Evolutionary conservation across 2,329 filamentous ascomycete species (phyloP).

Genomic region (Trichophyton benhamiae): DNA sequence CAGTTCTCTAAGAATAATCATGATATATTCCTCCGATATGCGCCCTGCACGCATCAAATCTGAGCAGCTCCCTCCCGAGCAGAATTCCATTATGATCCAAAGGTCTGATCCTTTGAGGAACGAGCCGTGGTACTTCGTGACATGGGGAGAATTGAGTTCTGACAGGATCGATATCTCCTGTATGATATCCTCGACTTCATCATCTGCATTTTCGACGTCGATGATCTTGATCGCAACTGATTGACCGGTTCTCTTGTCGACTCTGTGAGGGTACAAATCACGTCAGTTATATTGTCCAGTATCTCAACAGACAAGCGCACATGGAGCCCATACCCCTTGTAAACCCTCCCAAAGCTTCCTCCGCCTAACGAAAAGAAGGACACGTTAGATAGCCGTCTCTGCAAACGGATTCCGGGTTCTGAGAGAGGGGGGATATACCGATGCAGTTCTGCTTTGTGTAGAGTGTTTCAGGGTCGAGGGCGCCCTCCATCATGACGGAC

Average conservation of each 20-base stretch:
- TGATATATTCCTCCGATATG: constrained; percentile 91
- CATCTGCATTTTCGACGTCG: constrained; percentile 96
- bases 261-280: constrained; percentile 37
- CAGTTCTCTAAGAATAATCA: constrained; percentile 84
- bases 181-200: constrained; percentile 98
- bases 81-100: constrained; percentile 99
- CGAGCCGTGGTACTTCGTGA: constrained; percentile 95
- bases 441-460: constrained; percentile 92
- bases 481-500: constrained; percentile 31
- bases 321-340: constrained; percentile 63
- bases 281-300: not conserved
- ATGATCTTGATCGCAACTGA: constrained; percentile 97
- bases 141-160: constrained; percentile 87
- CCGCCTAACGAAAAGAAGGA: constrained; percentile 48
- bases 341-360: constrained; percentile 96
- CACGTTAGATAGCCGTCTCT: not conserved
- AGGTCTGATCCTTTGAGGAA: constrained; percentile 91
- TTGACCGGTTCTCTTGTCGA: constrained; percentile 85
- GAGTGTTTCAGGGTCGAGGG: constrained; percentile 72
- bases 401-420: not conserved
- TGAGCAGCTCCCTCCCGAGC: constrained; percentile 88
- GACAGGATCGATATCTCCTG: constrained; percentile 97
- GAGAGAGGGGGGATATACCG: constrained; percentile 36
- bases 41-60: constrained; percentile 89
- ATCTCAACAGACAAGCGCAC: constrained; percentile 1